Evolutionary conservation across 768 basidiomycete species (phyloP).

Genomic region (Tylopilus plumbeoviolaceoides): DNA sequence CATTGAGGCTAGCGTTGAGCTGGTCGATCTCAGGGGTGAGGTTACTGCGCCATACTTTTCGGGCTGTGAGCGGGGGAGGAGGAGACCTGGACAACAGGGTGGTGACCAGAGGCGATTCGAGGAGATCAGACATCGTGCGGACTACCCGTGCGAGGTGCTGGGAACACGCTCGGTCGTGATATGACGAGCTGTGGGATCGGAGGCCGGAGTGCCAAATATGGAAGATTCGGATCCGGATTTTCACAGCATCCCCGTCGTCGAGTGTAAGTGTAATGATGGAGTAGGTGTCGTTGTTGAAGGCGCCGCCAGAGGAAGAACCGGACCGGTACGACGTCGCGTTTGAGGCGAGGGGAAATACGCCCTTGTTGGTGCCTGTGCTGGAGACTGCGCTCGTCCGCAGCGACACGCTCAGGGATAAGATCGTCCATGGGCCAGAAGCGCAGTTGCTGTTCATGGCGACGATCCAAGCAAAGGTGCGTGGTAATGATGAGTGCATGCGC

Average conservation of each 20-base stretch:
- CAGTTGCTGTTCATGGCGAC: conserved; percentile 55
- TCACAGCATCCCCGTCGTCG: too few species aligned
- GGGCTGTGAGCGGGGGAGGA: conserved; percentile 6
- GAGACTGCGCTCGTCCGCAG: conserved; percentile 60
- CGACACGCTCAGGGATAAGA: conserved; percentile 38
- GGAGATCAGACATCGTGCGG: too few species aligned
- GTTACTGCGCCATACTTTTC: neutral
- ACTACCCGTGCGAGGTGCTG: too few species aligned
- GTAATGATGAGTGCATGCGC: conserved; percentile 27
- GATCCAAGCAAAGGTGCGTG: conserved; percentile 17
- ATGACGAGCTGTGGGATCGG: too few species aligned
- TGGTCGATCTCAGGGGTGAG: conserved; percentile 18
- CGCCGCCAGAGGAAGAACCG: conserved; percentile 29
- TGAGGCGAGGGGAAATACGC: conserved; percentile 40
- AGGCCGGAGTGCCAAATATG: too few species aligned
- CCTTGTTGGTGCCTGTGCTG: conserved; percentile 64
- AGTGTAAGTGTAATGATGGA: conserved; percentile 10
- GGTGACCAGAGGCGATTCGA: too few species aligned
- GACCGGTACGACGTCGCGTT: conserved; percentile 64
- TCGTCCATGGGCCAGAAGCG: conserved; percentile 35
- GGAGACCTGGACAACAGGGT: conserved; percentile 14
- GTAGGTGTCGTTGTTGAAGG: conserved; percentile 42
- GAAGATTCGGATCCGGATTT: too few species aligned
- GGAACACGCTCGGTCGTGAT: too few species aligned
- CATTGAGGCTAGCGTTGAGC: conserved; percentile 9